Evolutionary conservation across 768 basidiomycete genomes (phyloP), one percentile per base, ranked within the genome.

Genomic region (Boletellus ananas): DNA sequence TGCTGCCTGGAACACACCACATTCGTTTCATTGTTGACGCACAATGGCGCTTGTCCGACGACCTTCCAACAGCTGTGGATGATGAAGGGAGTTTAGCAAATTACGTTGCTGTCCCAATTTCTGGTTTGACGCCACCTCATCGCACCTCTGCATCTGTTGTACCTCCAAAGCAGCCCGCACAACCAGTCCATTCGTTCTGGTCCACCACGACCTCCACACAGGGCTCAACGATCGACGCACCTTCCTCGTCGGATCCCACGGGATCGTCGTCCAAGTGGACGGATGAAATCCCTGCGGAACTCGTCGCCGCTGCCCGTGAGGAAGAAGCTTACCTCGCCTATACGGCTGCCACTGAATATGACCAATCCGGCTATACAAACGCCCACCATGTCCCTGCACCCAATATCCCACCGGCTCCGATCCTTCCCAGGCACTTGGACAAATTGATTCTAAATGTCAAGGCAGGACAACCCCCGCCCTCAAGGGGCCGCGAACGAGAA

Each of bases 11-110:
- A 14, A 93, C 93, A 0, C 93, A 97, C 63, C 90, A 94, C 56
- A 78, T 97, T 64, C 90, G 94, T 50, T 98, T 96, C 75, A 81
- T 97, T 56, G 90, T 98, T 52, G 95, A 98, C 66, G 90, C 87
- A 41, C 79, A 83, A 40, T 92, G 87, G 84, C 81, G 86, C 53
- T 81, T 87, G 7, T 80, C 87, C 3, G 79, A 85, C 55, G 83
- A 89, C 55, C 77, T 85, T n/a, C 87, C 90, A 6, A 85, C 87
- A 21, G 92, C 92, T 1, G 92, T 94, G 41, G 92, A 94, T 63
- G 94, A 97, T 64, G 89, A 93, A 60, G 95, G 95, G 29, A 87
- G 87, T 23, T 76, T 98, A 39, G 91, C 95, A 46, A 98, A 98
- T 71, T 97, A 95, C 65, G 84, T 98, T 50, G 84, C 86, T 38